These are phyloP conservation scores for Phoma sp. DNA, from an alignment of 2,329 filamentous ascomycete genomes.

Conservation along the genomic window DNA sequence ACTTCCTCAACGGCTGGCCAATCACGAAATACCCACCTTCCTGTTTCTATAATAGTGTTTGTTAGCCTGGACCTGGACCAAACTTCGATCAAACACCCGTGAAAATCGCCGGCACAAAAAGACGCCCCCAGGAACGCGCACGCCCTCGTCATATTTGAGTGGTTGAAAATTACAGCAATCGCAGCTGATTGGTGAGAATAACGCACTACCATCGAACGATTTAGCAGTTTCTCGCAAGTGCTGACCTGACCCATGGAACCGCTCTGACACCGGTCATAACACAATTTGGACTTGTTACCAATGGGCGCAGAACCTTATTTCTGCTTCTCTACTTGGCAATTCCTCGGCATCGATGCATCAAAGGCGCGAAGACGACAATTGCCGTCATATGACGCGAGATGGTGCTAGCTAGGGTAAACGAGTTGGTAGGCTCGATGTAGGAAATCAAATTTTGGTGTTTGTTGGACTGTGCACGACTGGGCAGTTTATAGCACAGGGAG, in stretches of 20 bases:
- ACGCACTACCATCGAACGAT: not conserved
- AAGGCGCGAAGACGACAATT: not conserved
- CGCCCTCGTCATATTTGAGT: not conserved
- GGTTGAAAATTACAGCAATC: not conserved
- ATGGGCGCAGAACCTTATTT: constrained; percentile 9
- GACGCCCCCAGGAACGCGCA: constrained; percentile 15
- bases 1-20: constrained; percentile 1
- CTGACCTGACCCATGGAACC: constrained; percentile 12
- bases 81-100: constrained; percentile 8
- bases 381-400: not conserved
- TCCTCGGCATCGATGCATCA: not conserved
- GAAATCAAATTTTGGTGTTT: constrained; percentile 4
- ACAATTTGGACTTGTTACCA: not conserved
- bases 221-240: constrained; percentile 7
- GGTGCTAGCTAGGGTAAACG: not conserved
- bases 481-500: not conserved
- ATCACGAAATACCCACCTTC: not conserved
- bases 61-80: not conserved
- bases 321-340: constrained; percentile 9
- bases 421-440: not conserved
- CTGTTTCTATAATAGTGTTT: not conserved
- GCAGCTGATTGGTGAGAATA: not conserved
- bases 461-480: constrained; percentile 1
- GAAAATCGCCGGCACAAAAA: constrained; percentile 7
- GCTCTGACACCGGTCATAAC: constrained; percentile 9